Base-by-base conservation (phyloP, 2,329 filamentous ascomycete species). In the Metarhizium humberi region DNA sequence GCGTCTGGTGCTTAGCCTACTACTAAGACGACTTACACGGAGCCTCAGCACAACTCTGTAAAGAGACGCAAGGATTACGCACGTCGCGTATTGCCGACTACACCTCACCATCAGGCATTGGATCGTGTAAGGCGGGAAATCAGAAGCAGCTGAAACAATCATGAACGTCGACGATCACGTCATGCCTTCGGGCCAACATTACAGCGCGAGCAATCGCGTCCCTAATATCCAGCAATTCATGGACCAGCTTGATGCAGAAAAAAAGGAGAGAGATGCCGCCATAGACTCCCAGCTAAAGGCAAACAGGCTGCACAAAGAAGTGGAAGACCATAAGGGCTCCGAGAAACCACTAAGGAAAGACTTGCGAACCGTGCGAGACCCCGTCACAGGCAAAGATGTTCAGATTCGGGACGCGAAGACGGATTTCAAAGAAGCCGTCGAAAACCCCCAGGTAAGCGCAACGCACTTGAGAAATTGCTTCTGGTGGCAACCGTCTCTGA, bases 221-320 rank as follows among this genome's bases (percentile, higher is more conserved):
- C 92, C 92, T 6, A 96, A 90, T 55, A 87, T 96, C 61, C 85
- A 87, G 66, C 82, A 92, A 69, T 95, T 96, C 61, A 79, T 96
- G 61, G 80, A 88, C 53, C 81, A 81, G 60, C 78, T 96, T 40
- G 92, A 96, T 69, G 76, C 73, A 53, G 85, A 95, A 62, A 96
- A 96, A 75, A 84, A 80, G 63, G 74, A 86, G 8, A 81, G 90
- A 61, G 89, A 95, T 70, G 78, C 78, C 55, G 74, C 80, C 59
- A 84, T 95, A 58, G 87, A 95, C 49, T 73, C 81, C 50, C 71
- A 80, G 18, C 65, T 72, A 5, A 73, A 73, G 58, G 54, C 64
- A 13, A 73, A 74, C 58, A 66, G 69, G 40, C 56, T 66, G 50
- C 57, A 63, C 29, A 68, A 61, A 56, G 71, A 75, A 40, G 70